phyloP scores from a whole-genome alignment of 1,284 basidiomycete species.

The Trichosporon coremiiforme region DNA sequence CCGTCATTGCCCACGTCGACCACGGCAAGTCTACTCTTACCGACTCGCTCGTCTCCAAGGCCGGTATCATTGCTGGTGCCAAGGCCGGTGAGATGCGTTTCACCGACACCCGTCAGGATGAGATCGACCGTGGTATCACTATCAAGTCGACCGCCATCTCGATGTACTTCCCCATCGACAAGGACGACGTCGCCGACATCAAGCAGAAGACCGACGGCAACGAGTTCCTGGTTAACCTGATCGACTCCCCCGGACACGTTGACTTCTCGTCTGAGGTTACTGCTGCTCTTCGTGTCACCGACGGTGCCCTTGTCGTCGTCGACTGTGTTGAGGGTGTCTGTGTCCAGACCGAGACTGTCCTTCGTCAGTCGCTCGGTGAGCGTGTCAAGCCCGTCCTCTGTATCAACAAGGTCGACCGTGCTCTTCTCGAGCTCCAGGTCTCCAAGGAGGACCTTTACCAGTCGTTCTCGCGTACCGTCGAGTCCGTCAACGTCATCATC shows the following conservation, averaged over 20 bases:
- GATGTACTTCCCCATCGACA: constrained; percentile 97
- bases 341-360: constrained; percentile 99
- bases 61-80: constrained; percentile 94
- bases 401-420: constrained; percentile 99
- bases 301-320: constrained; percentile 97
- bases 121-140: constrained; percentile 99
- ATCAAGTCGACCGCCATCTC: constrained; percentile 99
- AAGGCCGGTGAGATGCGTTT: constrained; percentile 98
- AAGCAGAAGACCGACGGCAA: constrained; percentile 92
- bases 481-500: constrained; percentile 98
- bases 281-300: constrained; percentile 98
- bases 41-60: constrained; percentile 98
- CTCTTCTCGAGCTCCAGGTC: constrained; percentile 97
- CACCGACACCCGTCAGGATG: constrained; percentile 93
- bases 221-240: constrained; percentile 99
- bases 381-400: constrained; percentile 99
- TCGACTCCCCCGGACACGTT: constrained; percentile 99
- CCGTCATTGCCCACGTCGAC: constrained; percentile 98
- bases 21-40: constrained; percentile 99
- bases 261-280: constrained; percentile 99
- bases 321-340: constrained; percentile 99
- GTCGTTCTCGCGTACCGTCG: constrained; percentile 96
- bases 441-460: constrained; percentile 97
- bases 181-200: constrained; percentile 82
- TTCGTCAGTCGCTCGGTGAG: constrained; percentile 95